phyloP scores from a whole-genome alignment of 139 green algal genomes.

The Yamagishiella unicocca region DNA sequence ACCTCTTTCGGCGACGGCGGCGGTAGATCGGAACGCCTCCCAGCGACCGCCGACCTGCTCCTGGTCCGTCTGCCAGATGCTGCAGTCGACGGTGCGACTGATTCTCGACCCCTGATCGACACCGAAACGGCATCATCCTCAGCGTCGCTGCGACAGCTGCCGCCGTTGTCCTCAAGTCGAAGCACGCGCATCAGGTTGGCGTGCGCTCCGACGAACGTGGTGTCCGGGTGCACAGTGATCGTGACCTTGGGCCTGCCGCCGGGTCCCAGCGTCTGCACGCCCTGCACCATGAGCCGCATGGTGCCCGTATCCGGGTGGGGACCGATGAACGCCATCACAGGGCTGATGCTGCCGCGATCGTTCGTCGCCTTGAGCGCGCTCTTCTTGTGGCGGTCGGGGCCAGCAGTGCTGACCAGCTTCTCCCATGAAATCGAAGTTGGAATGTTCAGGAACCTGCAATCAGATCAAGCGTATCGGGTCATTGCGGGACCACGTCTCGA shows the following conservation, averaged over 20 bases:
- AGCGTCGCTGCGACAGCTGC: not conserved
- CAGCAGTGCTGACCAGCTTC: not conserved
- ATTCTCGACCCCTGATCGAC: no score
- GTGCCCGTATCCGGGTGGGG: slow-evolving; percentile 48
- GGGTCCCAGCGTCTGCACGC: not conserved
- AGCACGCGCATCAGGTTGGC: slow-evolving; percentile 39
- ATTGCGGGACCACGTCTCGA: no score
- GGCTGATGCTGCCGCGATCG: slow-evolving; percentile 11
- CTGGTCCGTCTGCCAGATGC: no score
- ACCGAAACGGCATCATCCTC: slow-evolving; percentile 16
- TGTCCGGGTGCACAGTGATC: slow-evolving; percentile 41
- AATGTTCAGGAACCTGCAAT: slow-evolving; percentile 38
- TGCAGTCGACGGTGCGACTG: no score
- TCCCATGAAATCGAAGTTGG: slow-evolving; percentile 7
- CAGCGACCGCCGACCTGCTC: no score
- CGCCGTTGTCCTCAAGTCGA: not conserved
- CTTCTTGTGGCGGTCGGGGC: not conserved
- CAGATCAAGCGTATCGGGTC: no score
- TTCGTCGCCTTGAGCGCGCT: slow-evolving; percentile 36
- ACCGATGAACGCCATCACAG: slow-evolving; percentile 35
- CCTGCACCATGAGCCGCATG: slow-evolving; percentile 49
- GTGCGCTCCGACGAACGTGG: slow-evolving; percentile 1
- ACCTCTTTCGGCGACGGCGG: no score
- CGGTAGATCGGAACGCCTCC: no score
- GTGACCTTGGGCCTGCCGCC: slow-evolving; percentile 17